Evolutionary conservation across 2,329 filamentous ascomycete species (phyloP).

Genomic region (Talaromyces sp.): DNA sequence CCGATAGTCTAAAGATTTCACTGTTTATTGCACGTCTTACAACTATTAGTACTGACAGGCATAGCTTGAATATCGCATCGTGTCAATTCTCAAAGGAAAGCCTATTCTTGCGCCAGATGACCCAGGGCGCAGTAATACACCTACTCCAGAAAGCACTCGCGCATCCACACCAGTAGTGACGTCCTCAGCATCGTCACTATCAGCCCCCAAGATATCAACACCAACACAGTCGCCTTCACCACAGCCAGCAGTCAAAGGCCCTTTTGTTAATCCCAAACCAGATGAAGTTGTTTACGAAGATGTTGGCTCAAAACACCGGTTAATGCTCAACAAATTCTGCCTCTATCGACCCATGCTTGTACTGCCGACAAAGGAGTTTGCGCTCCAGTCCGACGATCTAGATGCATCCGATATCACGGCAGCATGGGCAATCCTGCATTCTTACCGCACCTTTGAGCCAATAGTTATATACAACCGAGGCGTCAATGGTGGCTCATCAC

Average conservation of each 20-base stretch:
- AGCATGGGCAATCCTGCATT: slow-evolving; percentile 35
- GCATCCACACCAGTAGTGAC: slow-evolving; percentile 10
- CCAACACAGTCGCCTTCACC: not conserved
- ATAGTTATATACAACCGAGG: slow-evolving; percentile 49
- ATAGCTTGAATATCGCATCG: slow-evolving; percentile 24
- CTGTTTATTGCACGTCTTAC: not conserved
- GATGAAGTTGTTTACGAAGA: slow-evolving; percentile 21
- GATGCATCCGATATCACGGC: slow-evolving; percentile 35
- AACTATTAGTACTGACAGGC: not conserved
- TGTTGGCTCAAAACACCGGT: slow-evolving; percentile 23
- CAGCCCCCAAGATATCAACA: not conserved
- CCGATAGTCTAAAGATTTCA: not conserved
- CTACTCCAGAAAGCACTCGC: slow-evolving; percentile 13
- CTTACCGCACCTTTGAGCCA: slow-evolving; percentile 25
- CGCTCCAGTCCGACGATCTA: slow-evolving; percentile 32
- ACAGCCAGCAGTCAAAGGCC: slow-evolving; percentile 18
- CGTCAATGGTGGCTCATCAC: slow-evolving; percentile 41
- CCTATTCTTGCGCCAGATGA: slow-evolving; percentile 25
- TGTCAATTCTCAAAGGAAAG: slow-evolving; percentile 24
- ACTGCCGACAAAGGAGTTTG: slow-evolving; percentile 39
- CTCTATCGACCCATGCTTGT: slow-evolving; percentile 36
- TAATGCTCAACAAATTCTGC: slow-evolving; percentile 27
- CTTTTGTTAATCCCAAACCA: slow-evolving; percentile 26
- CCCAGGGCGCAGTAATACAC: slow-evolving; percentile 22
- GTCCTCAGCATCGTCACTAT: slow-evolving; percentile 3